Base-by-base conservation (phyloP, 345 rosid species). In the Leavenworthia alabamica region DNA sequence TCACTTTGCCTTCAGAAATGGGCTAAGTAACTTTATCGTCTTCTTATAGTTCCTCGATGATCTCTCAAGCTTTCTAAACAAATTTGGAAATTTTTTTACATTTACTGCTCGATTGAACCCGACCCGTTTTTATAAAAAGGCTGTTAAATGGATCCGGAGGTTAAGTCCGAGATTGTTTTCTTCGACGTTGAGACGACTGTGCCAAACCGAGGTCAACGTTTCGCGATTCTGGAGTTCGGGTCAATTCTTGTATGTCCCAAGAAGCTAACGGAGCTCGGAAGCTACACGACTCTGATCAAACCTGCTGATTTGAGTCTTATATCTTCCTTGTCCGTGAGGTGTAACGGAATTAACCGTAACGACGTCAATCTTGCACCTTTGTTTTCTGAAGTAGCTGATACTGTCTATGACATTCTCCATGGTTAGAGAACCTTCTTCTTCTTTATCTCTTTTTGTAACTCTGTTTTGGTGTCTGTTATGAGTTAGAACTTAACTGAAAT, bases 101-200 rank as follows among this genome's bases (percentile, higher is more conserved):
- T 58, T 27, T 27, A 16, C 41, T 2, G 33, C 62, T 15, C 12
- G 3, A 49, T 36, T 29, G 22, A 15, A 23, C 31, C 27, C 44
- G 51, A 22, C 58, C 60, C 60, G 32, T 31, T 16, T 36, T n/a
- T n/a, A n/a, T n/a, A 12, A 12, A 12, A 36, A 36, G n/a, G 14
- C 15, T 12, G 13, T 20, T 50, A 27, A n/a, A 81, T 75, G 86
- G 70, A 33, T 64, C n/a, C 63, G 2, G 75, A 45, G 29, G 81
- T 76, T 6, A 69, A 80, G 57, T 73, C 89, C 12, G 91, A 86
- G 66, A 92, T 92, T 8, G 96, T 74, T 6, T 92, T 92, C 88
- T 89, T 92, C 73, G 97, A 92, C 70, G 22, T 89, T 0, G 98
- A 92, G 56, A 92, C 98, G 8, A 92, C 98, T 1, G 70, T 85